Base-by-base conservation (phyloP, 192 early-diverging fungal species). In the Coemansia sp. region DNA sequence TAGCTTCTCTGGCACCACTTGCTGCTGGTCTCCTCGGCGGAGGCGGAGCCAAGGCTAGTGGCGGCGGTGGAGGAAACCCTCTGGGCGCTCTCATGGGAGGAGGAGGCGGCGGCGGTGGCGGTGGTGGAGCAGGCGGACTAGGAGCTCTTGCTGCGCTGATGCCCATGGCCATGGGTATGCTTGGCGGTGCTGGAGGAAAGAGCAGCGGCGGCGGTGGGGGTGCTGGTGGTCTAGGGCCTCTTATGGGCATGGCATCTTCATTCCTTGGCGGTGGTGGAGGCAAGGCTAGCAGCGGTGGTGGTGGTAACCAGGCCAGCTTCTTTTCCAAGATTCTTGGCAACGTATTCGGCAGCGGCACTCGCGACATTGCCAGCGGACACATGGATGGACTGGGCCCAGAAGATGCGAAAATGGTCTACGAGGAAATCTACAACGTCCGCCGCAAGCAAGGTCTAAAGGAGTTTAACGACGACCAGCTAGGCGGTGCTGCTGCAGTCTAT, bases 281-380 rank as follows among this genome's bases (percentile, higher is more conserved):
- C 14, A 63, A 40, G 39, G 23, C 47, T 5, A 62, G 69, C 16
- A 61, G 67, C 43, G 60, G 66, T 4, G 70, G 67, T 17, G 66
- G 71, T 6, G 50, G 70, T 14, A 69, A 70, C 38, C 46, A 69
- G 33, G 72, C 75, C 19, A 73, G 66, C 59, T 77, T 82, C 43
- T 82, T 82, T 59, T 71, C 75, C 28, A 69, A 76, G 40, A 77
- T 82, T 23, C 72, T 82, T 17, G 68, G 70, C 64, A 82, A 82
- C 66, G 80, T 82, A 11, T 82, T 82, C 57, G 72, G 72, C 28
- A 69, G 66, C 46, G 68, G 80, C 35, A 74, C 69, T 16, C 80
- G 80, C 66, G 75, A 77, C 62, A 42, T 82, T 13, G 66, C 69
- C 61, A 68, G 52, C 30, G 66, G 66, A 40, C 42, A 52, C 30